phyloP scores from a whole-genome alignment of 2,329 filamentous ascomycete genomes.

The Setomelanomma holmii region DNA sequence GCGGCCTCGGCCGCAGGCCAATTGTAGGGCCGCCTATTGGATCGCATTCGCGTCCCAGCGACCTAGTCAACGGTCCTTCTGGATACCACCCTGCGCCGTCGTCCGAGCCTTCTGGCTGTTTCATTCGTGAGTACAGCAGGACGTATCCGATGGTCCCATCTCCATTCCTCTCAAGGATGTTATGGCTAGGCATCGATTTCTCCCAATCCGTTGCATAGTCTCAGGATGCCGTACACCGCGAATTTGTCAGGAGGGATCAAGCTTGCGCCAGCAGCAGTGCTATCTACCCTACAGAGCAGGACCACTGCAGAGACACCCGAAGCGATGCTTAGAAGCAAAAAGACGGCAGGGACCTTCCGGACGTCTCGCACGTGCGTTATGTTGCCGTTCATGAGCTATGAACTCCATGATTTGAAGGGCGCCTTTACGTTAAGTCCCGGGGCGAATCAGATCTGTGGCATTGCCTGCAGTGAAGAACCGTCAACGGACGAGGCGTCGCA shows the following conservation, averaged over 20 bases:
- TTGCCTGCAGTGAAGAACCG: conserved; percentile 11
- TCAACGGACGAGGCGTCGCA: conserved; percentile 29
- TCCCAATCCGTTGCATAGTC: neutral
- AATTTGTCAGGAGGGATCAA: too few relatives aligned
- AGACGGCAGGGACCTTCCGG: too few relatives aligned
- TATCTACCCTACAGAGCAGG: too few relatives aligned
- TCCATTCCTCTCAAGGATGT: conserved; percentile 5
- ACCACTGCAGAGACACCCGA: too few relatives aligned
- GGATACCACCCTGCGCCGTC: conserved; percentile 24
- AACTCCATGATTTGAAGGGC: conserved; percentile 23
- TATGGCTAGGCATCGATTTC: conserved; percentile 12
- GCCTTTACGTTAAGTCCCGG: conserved; percentile 11
- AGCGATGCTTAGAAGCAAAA: too few relatives aligned
- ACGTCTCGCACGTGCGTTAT: conserved; percentile 3
- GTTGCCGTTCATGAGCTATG: conserved; percentile 5
- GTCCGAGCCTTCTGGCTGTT: neutral
- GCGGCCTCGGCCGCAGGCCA: conserved; percentile 5
- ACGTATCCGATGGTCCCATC: conserved; percentile 8
- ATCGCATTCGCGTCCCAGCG: conserved; percentile 7
- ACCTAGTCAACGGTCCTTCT: conserved; percentile 15
- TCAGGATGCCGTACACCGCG: too few relatives aligned
- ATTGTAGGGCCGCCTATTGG: too few relatives aligned
- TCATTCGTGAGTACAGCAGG: conserved; percentile 7
- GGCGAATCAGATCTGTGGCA: conserved; percentile 27
- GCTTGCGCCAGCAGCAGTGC: too few relatives aligned